A percentile compares a stretch with the other conserved stretches of the same genome.
Conservation (phyloP, 2,329 filamentous ascomycete species). For the Myriosclerotinia scirpicola region DNA sequence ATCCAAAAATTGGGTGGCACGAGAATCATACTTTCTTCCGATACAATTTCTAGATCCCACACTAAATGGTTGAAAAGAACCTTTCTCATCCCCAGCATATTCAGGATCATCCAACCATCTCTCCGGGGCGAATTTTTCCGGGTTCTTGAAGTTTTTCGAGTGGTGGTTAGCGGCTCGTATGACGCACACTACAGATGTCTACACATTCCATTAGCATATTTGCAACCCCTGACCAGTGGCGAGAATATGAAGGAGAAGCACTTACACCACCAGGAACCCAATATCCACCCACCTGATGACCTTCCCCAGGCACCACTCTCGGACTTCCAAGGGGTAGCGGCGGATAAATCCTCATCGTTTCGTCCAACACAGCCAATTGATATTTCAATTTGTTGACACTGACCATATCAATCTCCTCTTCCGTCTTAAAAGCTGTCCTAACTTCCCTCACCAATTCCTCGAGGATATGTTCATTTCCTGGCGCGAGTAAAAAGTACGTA, state of each 20-base stretch:
- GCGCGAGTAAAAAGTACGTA: conserved; percentile 36
- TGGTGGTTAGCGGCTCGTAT: conserved; percentile 7
- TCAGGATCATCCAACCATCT: conserved; percentile 40
- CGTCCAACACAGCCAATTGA: conserved; percentile 16
- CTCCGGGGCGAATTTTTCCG: conserved; percentile 26
- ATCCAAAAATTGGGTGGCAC: neutral
- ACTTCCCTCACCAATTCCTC: conserved; percentile 45
- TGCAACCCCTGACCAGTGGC: neutral
- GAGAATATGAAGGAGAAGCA: neutral
- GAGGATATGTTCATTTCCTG: conserved; percentile 32
- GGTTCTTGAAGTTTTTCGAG: conserved; percentile 22
- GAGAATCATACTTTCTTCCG: conserved; percentile 24
- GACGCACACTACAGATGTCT: conserved; percentile 21
- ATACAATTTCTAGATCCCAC: conserved; percentile 27
- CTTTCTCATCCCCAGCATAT: conserved; percentile 21
- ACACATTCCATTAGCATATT: neutral
- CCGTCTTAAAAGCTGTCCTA: conserved; percentile 41
- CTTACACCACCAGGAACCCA: conserved; percentile 23
- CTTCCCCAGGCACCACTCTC: conserved; percentile 5
- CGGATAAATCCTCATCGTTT: conserved; percentile 22
- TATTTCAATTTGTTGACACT: conserved; percentile 20
- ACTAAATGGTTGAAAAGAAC: conserved; percentile 24
- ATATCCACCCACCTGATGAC: conserved; percentile 12
- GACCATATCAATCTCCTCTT: conserved; percentile 44
- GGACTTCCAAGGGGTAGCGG: conserved; percentile 10